Evolutionary conservation across 176 grass and related monocot species (phyloP), one percentile per base, ranked within the genome.

Genomic region (Carex kokanica): DNA sequence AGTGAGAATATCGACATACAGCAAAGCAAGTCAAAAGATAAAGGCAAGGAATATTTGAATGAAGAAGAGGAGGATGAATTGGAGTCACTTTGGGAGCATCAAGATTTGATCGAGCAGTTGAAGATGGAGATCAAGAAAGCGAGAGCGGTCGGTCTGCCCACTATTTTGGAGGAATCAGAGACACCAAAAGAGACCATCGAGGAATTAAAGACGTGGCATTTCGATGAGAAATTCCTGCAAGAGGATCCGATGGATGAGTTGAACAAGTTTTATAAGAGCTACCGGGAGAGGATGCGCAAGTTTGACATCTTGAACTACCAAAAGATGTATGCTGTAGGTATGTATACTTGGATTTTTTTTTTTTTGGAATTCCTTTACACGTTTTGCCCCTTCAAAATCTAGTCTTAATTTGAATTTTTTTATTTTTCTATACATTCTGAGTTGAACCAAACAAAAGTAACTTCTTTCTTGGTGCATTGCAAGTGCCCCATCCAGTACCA

Each of bases 261-360:
- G 80, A 90, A 92, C 59, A 95, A 99, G 88, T 99, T 99, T 82
- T 95, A 92, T 80, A 99, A 92, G 78, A 89, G 91, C 80, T 99
- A 99, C 54, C 91, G 91, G 83, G 93, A 95, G 84, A 99, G 93
- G 85, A 95, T 99, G 93, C 91, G 93, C 80, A 99, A 99, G 83
- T 86, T 99, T 58, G 96, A 99, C 67, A 99, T 99, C 64, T 53
- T 93, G 62, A 95, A 89, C 43, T 92, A 91, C 38, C 96, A 99
- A 81, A 99, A 99, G 84, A 92, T 95, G 89, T 91, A 99, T 85
- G 91, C 96, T 83, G 87, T 95, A 86, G 96, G 96, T 99, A 90
- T 69, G 89, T 53, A 56, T 61, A 20, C 34, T 77, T 77, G 49
- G 13, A 62, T 64, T 72, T 60, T 18, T 38, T 78, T 47, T 78